Conservation (phyloP, 2,329 filamentous ascomycete species). For the Sclerotinia subarctica region DNA sequence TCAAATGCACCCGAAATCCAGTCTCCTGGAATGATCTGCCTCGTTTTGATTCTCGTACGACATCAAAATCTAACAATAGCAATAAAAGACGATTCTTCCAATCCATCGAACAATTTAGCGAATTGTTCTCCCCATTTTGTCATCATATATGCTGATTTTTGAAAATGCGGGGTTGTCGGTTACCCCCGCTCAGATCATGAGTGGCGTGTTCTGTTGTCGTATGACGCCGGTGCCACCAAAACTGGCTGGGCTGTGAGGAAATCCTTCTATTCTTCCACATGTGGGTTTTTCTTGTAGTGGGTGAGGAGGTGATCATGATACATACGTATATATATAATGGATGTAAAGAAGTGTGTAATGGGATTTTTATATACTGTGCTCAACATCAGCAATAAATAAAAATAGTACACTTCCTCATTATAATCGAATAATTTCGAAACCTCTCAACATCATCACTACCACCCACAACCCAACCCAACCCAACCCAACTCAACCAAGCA, state of each 20-base stretch:
- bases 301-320: too few species aligned
- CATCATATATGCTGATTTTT: not conserved
- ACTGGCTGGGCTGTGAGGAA: not conserved
- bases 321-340: not conserved
- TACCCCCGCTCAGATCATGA: slow-evolving; percentile 3
- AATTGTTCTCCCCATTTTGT: not conserved
- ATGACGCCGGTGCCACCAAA: not conserved
- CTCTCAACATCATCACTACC: not conserved
- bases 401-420: not conserved
- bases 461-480: not conserved
- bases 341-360: too few species aligned
- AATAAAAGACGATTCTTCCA: not conserved
- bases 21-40: not conserved
- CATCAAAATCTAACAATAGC: not conserved
- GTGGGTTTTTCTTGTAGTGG: not conserved
- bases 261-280: not conserved
- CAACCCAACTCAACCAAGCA: not conserved
- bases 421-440: not conserved
- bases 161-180: slow-evolving; percentile 6
- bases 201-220: slow-evolving; percentile 12
- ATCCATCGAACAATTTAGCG: not conserved
- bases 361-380: not conserved
- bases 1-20: not conserved
- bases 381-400: not conserved
- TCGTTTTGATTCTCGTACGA: not conserved